Conservation (phyloP, 2,329 filamentous ascomycete genomes). For the Alternaria angustiovoidea region DNA sequence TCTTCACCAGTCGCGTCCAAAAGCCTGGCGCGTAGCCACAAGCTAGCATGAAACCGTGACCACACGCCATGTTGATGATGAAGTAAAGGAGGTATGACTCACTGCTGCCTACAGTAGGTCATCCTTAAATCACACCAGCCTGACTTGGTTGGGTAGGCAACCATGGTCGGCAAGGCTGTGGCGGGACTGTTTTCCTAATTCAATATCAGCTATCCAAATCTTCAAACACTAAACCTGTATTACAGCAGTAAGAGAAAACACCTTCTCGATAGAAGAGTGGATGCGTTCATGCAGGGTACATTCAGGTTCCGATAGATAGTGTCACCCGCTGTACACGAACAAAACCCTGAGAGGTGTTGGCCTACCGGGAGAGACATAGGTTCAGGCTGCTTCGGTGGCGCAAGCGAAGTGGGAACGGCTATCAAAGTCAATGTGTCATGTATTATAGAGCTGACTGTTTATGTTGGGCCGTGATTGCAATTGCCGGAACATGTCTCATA, state of each 20-base stretch:
- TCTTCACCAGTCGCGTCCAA: constrained; percentile 23
- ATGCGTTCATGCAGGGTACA: background rate
- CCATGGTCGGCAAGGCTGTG: constrained; percentile 10
- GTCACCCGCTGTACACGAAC: background rate
- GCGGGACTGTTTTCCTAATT: background rate
- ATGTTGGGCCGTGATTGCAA: background rate
- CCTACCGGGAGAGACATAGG: background rate
- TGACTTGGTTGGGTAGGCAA: constrained; percentile 13
- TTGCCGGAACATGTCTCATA: background rate
- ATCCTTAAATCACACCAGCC: background rate
- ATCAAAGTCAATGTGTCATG: background rate
- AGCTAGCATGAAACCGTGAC: constrained; percentile 16
- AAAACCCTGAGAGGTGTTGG: background rate
- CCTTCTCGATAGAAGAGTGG: background rate
- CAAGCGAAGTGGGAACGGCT: background rate
- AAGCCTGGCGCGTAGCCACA: constrained; percentile 14
- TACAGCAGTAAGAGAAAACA: background rate
- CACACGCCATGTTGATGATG: constrained; percentile 17
- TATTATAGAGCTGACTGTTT: background rate
- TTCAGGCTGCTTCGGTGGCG: background rate
- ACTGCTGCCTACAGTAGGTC: constrained; percentile 21
- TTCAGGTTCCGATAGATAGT: background rate
- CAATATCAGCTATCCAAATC: background rate
- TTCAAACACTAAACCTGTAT: background rate
- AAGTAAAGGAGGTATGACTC: constrained; percentile 19